Evolutionary conservation across 2,329 filamentous ascomycete species (phyloP).

Genomic region (Ophiocordyceps camponoti-saundersi): DNA sequence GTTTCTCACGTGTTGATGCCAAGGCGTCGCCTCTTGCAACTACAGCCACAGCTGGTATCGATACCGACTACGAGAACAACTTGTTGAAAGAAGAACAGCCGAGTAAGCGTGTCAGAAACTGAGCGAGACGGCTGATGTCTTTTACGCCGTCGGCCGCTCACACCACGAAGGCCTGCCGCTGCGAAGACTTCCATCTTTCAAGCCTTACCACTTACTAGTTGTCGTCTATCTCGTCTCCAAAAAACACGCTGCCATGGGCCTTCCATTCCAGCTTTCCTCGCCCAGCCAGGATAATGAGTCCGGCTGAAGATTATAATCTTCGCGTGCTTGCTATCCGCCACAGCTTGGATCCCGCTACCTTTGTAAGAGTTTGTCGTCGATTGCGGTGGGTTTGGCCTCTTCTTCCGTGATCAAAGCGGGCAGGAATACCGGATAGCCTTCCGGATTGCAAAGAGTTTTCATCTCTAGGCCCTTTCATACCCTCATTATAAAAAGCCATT

Average conservation of each 20-base stretch:
- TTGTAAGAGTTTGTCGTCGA: slow-evolving; percentile 11
- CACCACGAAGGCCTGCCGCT: slow-evolving; percentile 18
- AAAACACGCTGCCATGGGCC: slow-evolving; percentile 20
- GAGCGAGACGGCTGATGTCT: slow-evolving; percentile 27
- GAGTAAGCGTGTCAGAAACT: slow-evolving; percentile 12
- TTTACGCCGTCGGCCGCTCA: slow-evolving; percentile 22
- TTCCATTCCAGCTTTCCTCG: slow-evolving; percentile 12
- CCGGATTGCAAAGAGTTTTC: neutral
- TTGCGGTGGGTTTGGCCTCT: slow-evolving; percentile 17
- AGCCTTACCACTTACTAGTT: slow-evolving; percentile 8
- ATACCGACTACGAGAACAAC: slow-evolving; percentile 20
- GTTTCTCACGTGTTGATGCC: neutral
- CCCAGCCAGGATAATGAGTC: slow-evolving; percentile 28
- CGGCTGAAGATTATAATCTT: slow-evolving; percentile 18
- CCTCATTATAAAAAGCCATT: neutral
- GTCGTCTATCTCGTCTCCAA: slow-evolving; percentile 26
- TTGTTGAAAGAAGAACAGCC: slow-evolving; percentile 16
- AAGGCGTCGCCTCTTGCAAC: slow-evolving; percentile 6
- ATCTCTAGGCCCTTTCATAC: neutral
- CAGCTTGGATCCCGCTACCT: slow-evolving; percentile 14
- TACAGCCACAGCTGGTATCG: slow-evolving; percentile 22
- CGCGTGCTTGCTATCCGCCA: slow-evolving; percentile 19
- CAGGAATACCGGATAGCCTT: neutral
- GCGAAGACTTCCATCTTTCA: slow-evolving; percentile 10
- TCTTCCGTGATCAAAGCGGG: slow-evolving; percentile 9